Evolutionary conservation across 805 yeast species (phyloP).

Genomic region (Yamadazyma insecticola): DNA sequence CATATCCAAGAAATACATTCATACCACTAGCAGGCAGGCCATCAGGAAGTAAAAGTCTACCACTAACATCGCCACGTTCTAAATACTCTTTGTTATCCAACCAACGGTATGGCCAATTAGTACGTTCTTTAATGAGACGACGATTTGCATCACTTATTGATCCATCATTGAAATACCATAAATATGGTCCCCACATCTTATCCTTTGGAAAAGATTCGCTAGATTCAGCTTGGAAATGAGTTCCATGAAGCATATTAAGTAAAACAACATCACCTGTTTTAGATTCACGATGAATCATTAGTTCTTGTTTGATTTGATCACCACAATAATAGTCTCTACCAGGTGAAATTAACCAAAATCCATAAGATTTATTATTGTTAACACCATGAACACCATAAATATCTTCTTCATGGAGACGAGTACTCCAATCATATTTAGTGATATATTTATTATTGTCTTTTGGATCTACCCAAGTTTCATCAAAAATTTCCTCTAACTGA

Average conservation of each 20-base stretch:
- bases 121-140: slow-evolving; percentile 7
- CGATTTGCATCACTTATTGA: slow-evolving; percentile 10
- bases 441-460: slow-evolving; percentile 3
- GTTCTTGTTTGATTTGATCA: slow-evolving; percentile 9
- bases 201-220: slow-evolving; percentile 4
- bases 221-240: slow-evolving; percentile 8
- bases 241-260: slow-evolving; percentile 11
- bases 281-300: slow-evolving; percentile 9
- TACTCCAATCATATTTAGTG: slow-evolving; percentile 10
- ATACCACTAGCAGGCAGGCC: slow-evolving; percentile 9
- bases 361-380: slow-evolving; percentile 5
- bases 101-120: slow-evolving; percentile 11
- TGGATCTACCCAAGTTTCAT: slow-evolving; percentile 7
- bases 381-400: slow-evolving; percentile 9
- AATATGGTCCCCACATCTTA: slow-evolving; percentile 10
- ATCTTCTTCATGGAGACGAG: slow-evolving; percentile 10
- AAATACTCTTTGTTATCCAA: slow-evolving; percentile 2
- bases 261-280: slow-evolving; percentile 9
- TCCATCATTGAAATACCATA: slow-evolving; percentile 9
- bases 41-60: slow-evolving; percentile 5
- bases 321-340: slow-evolving; percentile 10
- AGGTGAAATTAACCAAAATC: slow-evolving; percentile 9
- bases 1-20: slow-evolving; percentile 7
- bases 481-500: slow-evolving; percentile 5
- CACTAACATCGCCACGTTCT: slow-evolving; percentile 5